Evolutionary conservation across 495 filamentous ascomycete species (phyloP).

Genomic region (Podospora tetraspora): DNA sequence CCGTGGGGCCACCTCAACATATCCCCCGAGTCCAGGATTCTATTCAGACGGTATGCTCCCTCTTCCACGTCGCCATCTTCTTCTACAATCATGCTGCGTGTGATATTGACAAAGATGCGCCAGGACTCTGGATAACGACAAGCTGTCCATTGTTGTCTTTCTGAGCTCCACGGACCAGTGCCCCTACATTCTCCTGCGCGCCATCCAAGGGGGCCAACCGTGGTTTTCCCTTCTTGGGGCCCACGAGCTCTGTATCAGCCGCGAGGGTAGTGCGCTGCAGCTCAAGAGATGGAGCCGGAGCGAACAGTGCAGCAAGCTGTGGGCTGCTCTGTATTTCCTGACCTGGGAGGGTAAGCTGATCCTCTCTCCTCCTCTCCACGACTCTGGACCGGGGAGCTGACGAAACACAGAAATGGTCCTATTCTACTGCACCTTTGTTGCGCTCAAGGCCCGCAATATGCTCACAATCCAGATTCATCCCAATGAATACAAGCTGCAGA

Average conservation of each 20-base stretch:
- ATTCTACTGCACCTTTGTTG: slow-evolving; percentile 71
- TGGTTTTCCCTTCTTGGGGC: slow-evolving; percentile 45
- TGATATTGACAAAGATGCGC: background rate
- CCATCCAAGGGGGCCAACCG: slow-evolving; percentile 33
- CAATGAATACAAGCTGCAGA: slow-evolving; percentile 54
- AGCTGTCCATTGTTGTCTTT: slow-evolving; percentile 45
- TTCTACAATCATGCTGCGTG: background rate
- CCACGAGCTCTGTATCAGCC: slow-evolving; percentile 46
- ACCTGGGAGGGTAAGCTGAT: slow-evolving; percentile 49
- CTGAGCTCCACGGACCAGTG: slow-evolving; percentile 35
- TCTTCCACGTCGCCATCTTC: background rate
- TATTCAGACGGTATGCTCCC: slow-evolving; percentile 45
- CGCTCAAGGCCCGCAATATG: slow-evolving; percentile 64
- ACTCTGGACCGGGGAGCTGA: background rate
- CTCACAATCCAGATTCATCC: slow-evolving; percentile 47
- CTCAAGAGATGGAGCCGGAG: slow-evolving; percentile 45
- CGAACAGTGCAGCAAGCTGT: slow-evolving; percentile 41
- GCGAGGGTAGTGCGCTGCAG: slow-evolving; percentile 43
- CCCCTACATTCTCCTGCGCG: slow-evolving; percentile 41
- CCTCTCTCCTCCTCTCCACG: background rate
- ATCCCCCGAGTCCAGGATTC: slow-evolving; percentile 40
- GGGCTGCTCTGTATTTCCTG: slow-evolving; percentile 48
- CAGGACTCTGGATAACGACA: slow-evolving; percentile 49
- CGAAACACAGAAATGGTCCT: slow-evolving; percentile 58
- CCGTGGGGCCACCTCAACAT: slow-evolving; percentile 40